Evolutionary conservation across 78 protist species (phyloP), one percentile per base, ranked within the genome.

Genomic region (Protostelium mycophagum): DNA sequence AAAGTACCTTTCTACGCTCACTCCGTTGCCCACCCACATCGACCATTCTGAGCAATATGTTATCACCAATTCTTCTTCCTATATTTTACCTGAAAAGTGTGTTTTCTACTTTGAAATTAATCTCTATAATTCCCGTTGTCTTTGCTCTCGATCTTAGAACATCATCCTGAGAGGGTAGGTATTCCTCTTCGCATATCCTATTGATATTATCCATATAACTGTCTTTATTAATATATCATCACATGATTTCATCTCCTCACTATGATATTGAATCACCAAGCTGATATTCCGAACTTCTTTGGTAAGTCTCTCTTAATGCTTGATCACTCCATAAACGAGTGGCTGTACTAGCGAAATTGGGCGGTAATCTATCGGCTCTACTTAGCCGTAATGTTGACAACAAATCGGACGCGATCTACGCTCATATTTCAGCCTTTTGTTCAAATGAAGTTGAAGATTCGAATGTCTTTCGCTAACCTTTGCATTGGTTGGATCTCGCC

Each of bases 1-100:
- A 98, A 84, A 98, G 96, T 98, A 98, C 97, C 90, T 98, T 98
- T 31, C 94, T n/a, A 28, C 99, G 86, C 96, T 97, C 98, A 38
- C 94, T 90, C 51, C 98, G 90, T 91, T 98, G 99, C 29, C 99
- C 99, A 35, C 99, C 99, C 34, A 98, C 98, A 87, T 98, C 99
- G 35, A 95, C 91, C 93, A 98, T 87, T 63, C 95, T 93, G 91
- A 92, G 87, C 38, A 85, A 38, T 31, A 92, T 89, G 28, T 38
- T 36, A 91, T 93, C 89, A 37, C 92, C 90, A 88, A 63, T n/a
- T n/a, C n/a, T n/a, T n/a, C n/a, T n/a, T n/a, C n/a, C n/a, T n/a
- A n/a, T n/a, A n/a, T n/a, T 28, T 16, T 31, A 29, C 0, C 86
- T 35, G 90, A 1, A 38, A 9, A 85, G 89, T n/a, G 29, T 0